phyloP scores from a whole-genome alignment of 805 yeast species.

The Priceomyces melissophilus region DNA sequence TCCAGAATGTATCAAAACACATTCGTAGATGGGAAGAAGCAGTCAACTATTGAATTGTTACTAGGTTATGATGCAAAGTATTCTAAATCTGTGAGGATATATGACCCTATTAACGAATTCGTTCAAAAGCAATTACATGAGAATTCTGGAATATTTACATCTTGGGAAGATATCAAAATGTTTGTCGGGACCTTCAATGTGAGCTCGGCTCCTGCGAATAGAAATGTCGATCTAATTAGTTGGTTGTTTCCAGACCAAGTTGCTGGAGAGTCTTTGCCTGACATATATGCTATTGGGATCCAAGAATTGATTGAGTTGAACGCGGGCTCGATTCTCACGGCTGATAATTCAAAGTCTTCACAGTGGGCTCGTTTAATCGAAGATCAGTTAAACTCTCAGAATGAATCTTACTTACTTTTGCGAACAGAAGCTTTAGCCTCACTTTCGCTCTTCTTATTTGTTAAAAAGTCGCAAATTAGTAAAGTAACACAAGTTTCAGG shows the following conservation, averaged over 20 bases:
- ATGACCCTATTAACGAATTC: conserved; percentile 85
- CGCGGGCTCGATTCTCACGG: conserved; percentile 84
- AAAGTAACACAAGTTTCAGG: conserved; percentile 83
- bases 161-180: conserved; percentile 55
- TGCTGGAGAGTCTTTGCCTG: conserved; percentile 48
- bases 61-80: conserved; percentile 72
- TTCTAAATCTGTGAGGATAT: conserved; percentile 67
- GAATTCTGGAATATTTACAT: conserved; percentile 52
- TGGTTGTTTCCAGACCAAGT: conserved; percentile 82
- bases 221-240: conserved; percentile 54
- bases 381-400: conserved; percentile 52
- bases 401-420: conserved; percentile 52
- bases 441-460: conserved; percentile 60
- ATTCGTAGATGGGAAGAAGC: conserved; percentile 88
- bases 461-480: conserved; percentile 31
- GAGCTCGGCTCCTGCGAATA: conserved; percentile 59
- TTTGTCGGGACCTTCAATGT: conserved; percentile 86
- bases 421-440: conserved; percentile 78
- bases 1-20: conserved; percentile 94
- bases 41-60: conserved; percentile 80
- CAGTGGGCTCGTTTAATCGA: conserved; percentile 76
- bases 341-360: conserved; percentile 72
- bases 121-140: conserved; percentile 63
- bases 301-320: conserved; percentile 93
- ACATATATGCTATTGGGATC: conserved; percentile 82